Conservation (phyloP, 345 rosid species). For the Raphanus sativus region DNA sequence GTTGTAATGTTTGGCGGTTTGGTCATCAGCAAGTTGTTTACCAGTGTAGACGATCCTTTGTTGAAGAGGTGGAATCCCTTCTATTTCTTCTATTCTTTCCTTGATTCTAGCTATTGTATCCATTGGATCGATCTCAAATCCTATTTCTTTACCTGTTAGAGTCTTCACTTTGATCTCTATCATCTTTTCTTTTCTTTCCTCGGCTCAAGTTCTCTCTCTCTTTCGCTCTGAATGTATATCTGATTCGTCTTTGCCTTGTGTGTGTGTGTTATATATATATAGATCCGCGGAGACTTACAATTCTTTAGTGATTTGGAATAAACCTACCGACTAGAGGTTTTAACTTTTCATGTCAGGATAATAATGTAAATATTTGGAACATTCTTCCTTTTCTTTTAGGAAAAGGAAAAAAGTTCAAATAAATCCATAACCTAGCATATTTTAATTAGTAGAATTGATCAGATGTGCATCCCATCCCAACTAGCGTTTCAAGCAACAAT, state of each 20-base stretch:
- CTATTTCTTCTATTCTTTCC: slow-evolving; percentile 2
- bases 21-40: slow-evolving; percentile 23
- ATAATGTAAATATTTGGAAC: neutral
- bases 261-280: neutral
- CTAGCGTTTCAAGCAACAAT: no score
- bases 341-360: neutral
- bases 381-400: neutral
- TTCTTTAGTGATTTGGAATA: neutral
- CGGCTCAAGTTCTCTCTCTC: neutral
- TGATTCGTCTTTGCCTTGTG: neutral
- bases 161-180: slow-evolving; percentile 28
- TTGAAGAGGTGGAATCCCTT: slow-evolving; percentile 12
- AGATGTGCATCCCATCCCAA: no score
- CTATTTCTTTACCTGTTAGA: neutral
- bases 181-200: neutral
- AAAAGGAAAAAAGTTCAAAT: neutral
- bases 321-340: neutral
- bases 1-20: slow-evolving; percentile 21
- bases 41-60: slow-evolving; percentile 25
- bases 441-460: no score
- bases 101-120: slow-evolving; percentile 8
- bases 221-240: neutral
- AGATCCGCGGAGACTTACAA: neutral
- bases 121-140: neutral
- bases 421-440: no score